phyloP scores from a whole-genome alignment of 2,329 filamentous ascomycete genomes.

The Venturia asperata region DNA sequence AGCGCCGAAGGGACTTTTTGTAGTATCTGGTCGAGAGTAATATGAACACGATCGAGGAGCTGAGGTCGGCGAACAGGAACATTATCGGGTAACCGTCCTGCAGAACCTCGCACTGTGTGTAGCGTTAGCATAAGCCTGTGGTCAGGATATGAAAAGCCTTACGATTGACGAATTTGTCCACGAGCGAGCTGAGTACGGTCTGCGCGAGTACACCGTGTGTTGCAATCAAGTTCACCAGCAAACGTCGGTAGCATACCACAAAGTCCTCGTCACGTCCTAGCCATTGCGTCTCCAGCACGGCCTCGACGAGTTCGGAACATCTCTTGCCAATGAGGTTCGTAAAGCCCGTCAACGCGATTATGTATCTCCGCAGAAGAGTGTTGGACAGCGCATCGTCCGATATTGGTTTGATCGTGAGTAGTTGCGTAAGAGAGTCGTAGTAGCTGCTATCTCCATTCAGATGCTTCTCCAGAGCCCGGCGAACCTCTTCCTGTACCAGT shows the following conservation, averaged over 20 bases:
- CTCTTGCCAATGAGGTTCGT: conserved; percentile 49
- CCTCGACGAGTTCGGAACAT: conserved; percentile 52
- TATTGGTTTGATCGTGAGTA: conserved; percentile 44
- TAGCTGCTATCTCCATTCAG: conserved; percentile 45
- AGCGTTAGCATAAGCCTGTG: neutral
- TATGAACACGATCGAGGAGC: conserved; percentile 69
- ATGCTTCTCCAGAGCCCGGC: conserved; percentile 49
- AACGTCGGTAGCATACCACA: conserved; percentile 48
- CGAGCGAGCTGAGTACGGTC: conserved; percentile 69
- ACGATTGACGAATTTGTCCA: conserved; percentile 62
- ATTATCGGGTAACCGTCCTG: conserved; percentile 48
- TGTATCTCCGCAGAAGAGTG: conserved; percentile 49
- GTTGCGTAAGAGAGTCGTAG: conserved; percentile 50
- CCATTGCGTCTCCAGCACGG: conserved; percentile 54
- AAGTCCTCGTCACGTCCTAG: conserved; percentile 55
- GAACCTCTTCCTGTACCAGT: conserved; percentile 55
- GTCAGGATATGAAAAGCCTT: neutral
- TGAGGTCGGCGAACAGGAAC: conserved; percentile 53
- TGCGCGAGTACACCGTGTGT: conserved; percentile 73
- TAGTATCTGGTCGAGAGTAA: conserved; percentile 66
- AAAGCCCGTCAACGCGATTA: conserved; percentile 52
- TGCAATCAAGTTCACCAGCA: conserved; percentile 62
- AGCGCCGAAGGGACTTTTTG: conserved; percentile 75
- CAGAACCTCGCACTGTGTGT: conserved; percentile 37
- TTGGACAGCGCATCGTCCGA: conserved; percentile 42